Percentiles rank a stretch among this genome's conserved stretches.
These are phyloP conservation scores for Ramichloridium luteum DNA, from an alignment of 2,329 filamentous ascomycete genomes.

Conservation along the genomic window DNA sequence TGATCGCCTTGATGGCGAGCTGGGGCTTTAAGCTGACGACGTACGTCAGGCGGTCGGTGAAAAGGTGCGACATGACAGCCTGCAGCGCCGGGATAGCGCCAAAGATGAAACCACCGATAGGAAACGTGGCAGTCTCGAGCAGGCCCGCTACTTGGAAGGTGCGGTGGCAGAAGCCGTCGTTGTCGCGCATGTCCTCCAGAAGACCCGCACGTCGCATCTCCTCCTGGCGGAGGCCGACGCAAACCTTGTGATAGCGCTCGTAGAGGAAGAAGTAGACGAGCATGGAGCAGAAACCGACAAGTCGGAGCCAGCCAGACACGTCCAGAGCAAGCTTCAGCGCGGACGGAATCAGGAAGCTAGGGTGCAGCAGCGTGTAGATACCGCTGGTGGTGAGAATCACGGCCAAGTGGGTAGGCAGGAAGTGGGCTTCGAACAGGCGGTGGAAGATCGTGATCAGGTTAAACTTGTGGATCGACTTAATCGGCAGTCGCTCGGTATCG, in stretches of 20 bases:
- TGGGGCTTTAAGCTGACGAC: slow-evolving; percentile 57
- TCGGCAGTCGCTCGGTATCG: slow-evolving; percentile 9
- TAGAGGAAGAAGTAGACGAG: slow-evolving; percentile 54
- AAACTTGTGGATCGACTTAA: slow-evolving; percentile 27
- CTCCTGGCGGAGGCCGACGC: slow-evolving; percentile 46
- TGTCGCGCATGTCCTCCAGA: slow-evolving; percentile 44
- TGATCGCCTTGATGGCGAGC: slow-evolving; percentile 9
- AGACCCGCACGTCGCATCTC: slow-evolving; percentile 57
- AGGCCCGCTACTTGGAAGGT: slow-evolving; percentile 27
- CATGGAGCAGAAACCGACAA: slow-evolving; percentile 50
- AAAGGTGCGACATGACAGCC: slow-evolving; percentile 57
- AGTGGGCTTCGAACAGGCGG: slow-evolving; percentile 63
- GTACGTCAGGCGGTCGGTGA: slow-evolving; percentile 57
- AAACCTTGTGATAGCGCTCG: slow-evolving; percentile 53
- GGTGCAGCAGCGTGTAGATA: slow-evolving; percentile 45
- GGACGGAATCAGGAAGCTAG: slow-evolving; percentile 40
- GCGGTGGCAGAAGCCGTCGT: slow-evolving; percentile 16
- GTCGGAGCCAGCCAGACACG: slow-evolving; percentile 48
- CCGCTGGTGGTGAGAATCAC: slow-evolving; percentile 52
- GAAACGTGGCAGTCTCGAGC: slow-evolving; percentile 57
- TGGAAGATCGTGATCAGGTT: slow-evolving; percentile 49
- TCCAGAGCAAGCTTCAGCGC: slow-evolving; percentile 48
- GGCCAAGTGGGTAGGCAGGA: slow-evolving; percentile 55
- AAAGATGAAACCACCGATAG: slow-evolving; percentile 55
- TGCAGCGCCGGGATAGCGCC: slow-evolving; percentile 56